Evolutionary conservation across 2,329 filamentous ascomycete species (phyloP), one percentile per base, ranked within the genome.

Genomic region (Ceratocystis variospora): DNA sequence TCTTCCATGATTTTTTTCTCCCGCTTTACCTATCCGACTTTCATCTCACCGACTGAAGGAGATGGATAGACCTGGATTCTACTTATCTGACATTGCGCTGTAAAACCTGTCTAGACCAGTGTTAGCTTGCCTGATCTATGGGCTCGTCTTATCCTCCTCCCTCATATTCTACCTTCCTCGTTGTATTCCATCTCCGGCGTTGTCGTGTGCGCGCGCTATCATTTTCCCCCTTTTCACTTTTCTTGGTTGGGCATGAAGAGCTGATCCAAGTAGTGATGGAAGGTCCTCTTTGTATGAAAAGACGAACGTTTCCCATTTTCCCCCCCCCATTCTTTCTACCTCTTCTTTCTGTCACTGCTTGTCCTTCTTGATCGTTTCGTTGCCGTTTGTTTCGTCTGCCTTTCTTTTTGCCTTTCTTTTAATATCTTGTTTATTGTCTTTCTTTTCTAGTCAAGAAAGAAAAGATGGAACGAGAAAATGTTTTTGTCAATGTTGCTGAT

Each of bases 281-380:
- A 19, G 59, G 63, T 28, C 33, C 25, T 62, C 61, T 65, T 37
- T 68, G 57, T 68, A 62, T 67, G 62, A 67, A 65, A 65, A 68
- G 63, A 64, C 65, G 59, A 63, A 61, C 31, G 57, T 65, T 63
- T 67, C 64, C 66, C 19, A 46, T 33, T 63, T 66, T 37, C n/a
- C n/a, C n/a, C n/a, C n/a, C n/a, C n/a, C n/a, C 41, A 1, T 25
- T 66, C 62, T 67, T 41, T 62, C 41, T 55, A 62, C 50, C 45
- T 59, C 63, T 65, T 63, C 63, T 65, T 63, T 63, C n/a, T 45
- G 19, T 48, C 63, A 33, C 17, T 44, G 62, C 5, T 45, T 33
- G 57, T 62, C 46, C n/a, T 37, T 57, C n/a, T 25, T 65, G 41
- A 33, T 46, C 19, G 53, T n/a, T 62, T 62, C 61, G 53, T 62